A percentile compares a stretch with the other conserved stretches of the same genome.
These are phyloP conservation scores for Aureobasidium musti DNA, from an alignment of 2,329 filamentous ascomycete species.

Conservation along the genomic window DNA sequence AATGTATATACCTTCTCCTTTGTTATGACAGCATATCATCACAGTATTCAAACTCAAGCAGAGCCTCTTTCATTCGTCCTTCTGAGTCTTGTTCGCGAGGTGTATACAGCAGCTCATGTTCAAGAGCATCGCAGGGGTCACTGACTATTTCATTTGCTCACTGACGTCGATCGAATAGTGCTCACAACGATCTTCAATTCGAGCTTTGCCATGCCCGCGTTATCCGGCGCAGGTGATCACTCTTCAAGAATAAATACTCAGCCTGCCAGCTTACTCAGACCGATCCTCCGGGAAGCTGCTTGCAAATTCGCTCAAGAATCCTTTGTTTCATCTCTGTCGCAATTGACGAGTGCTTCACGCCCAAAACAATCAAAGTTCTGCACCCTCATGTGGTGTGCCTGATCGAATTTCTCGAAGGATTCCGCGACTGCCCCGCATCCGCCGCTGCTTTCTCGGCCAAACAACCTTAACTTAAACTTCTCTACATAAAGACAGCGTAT, in stretches of 20 bases:
- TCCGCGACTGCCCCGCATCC: not conserved
- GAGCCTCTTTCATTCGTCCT: not conserved
- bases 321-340: not conserved
- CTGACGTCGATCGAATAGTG: not conserved
- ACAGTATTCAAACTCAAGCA: not conserved
- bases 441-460: not conserved
- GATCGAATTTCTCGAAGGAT: not conserved
- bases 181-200: not conserved
- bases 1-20: constrained; percentile 11
- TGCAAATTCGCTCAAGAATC: no score
- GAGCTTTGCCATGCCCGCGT: not conserved
- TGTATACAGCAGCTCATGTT: no score
- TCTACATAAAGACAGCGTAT: not conserved
- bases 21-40: constrained; percentile 7
- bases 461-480: not conserved
- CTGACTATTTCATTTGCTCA: not conserved
- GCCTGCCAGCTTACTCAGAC: not conserved
- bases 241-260: not conserved
- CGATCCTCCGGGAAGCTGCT: no score
- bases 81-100: no score
- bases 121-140: not conserved
- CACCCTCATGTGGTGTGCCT: no score
- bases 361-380: no score
- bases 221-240: not conserved
- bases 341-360: no score